These are phyloP conservation scores for Jackrogersella multiformis DNA, from an alignment of 495 filamentous ascomycete genomes.

Conservation along the genomic window DNA sequence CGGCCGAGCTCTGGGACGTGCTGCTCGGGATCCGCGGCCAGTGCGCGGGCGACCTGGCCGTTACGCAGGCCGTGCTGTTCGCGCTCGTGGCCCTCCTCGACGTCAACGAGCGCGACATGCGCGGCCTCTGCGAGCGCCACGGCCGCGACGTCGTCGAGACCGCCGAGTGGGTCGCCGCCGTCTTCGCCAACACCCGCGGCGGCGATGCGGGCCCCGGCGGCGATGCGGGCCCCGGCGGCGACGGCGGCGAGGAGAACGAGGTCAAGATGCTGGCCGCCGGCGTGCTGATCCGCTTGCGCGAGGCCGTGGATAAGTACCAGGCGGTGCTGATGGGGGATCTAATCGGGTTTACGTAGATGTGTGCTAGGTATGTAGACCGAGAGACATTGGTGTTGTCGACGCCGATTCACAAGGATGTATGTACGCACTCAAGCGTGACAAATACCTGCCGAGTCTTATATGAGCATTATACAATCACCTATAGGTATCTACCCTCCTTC, in stretches of 20 bases:
- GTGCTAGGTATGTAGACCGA: too few relatives aligned
- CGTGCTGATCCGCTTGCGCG: slow-evolving; percentile 78
- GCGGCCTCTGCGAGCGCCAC: slow-evolving; percentile 71
- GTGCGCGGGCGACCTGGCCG: slow-evolving; percentile 63
- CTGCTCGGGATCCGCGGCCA: slow-evolving; percentile 59
- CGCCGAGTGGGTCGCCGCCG: slow-evolving; percentile 57
- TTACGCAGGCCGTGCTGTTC: slow-evolving; percentile 80
- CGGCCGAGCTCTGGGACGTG: slow-evolving; percentile 73
- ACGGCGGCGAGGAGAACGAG: slow-evolving; percentile 66
- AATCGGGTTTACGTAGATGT: slow-evolving; percentile 54
- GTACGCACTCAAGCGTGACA: too few relatives aligned
- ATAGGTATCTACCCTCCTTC: too few relatives aligned
- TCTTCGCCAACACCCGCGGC: slow-evolving; percentile 54
- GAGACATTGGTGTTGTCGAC: too few relatives aligned
- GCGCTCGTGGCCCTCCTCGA: slow-evolving; percentile 83
- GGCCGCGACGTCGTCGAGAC: slow-evolving; percentile 66
- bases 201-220: slow-evolving; percentile 49
- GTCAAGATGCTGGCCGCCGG: slow-evolving; percentile 80
- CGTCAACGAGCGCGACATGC: slow-evolving; percentile 82
- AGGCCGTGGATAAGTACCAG: slow-evolving; percentile 84
- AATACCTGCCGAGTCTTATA: too few relatives aligned
- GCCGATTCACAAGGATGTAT: too few relatives aligned
- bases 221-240: slow-evolving; percentile 51
- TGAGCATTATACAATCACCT: too few relatives aligned
- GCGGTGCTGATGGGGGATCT: slow-evolving; percentile 69